Evolutionary conservation across 139 green algal genomes (phyloP), one percentile per base, ranked within the genome.

Genomic region (Tetradesmus lagerheimii): DNA sequence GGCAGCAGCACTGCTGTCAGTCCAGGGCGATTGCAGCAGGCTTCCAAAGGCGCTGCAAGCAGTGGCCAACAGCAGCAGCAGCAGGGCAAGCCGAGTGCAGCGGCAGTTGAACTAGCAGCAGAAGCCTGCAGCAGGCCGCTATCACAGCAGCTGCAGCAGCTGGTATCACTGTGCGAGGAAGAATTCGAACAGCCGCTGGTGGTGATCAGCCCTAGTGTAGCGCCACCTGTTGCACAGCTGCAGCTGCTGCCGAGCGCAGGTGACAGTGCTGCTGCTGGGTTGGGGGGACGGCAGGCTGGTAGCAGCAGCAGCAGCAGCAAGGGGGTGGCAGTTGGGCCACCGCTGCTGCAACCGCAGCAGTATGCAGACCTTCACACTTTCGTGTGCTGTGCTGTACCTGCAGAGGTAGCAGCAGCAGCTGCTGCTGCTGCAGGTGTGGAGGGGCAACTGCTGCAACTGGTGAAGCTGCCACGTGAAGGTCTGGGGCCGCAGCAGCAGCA

Each of bases 101-200:
- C 31, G 57, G 62, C 38, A n/a, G 76, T 37, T 45, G 41, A 25
- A 25, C 34, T 57, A 35, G 67, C 50, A 79, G 80, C 37, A 76
- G 86, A 37, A 62, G 90, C 67, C 35, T 71, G 50, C 76, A 62
- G 29, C 76, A 37, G n/a, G 67, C 62, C 82, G 15, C 38, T 93
- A 50, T 76, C 88, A 80, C 87, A 87, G 29, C 87, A 91, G 87
- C 64, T 93, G 87, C 47, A 62, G n/a, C 29, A 85, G 43, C 83
- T 93, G 29, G 16, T 16, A 8, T 75, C 85, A 29, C 25, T 75
- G 25, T 90, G 74, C 25, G 74, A 84, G 0, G 57, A 31, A 23
- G 87, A 53, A 29, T 90, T 90, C 43, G 91, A 88, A 38, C 82
- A 57, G 77, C 82, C 90, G 27, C 29, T 91, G 77, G 47, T 47